phyloP scores from a whole-genome alignment of 2,329 filamentous ascomycete species.

The Talaromyces piceae region DNA sequence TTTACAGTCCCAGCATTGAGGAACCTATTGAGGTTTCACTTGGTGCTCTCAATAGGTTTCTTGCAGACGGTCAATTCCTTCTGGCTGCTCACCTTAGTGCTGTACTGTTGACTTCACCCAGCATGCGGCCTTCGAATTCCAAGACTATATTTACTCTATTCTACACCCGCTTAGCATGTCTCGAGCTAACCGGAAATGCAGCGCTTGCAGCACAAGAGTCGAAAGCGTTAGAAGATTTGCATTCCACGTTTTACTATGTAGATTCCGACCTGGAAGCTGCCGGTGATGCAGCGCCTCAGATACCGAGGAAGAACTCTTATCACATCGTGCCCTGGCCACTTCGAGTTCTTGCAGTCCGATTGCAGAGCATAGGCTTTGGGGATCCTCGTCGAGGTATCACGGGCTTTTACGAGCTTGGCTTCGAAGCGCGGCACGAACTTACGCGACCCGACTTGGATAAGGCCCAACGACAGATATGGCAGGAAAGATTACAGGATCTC shows the following conservation, averaged over 20 bases:
- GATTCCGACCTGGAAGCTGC: constrained; percentile 21
- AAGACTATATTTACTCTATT: constrained; percentile 66
- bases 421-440: constrained; percentile 63
- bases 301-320: constrained; percentile 56
- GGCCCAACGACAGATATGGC: constrained; percentile 60
- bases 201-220: constrained; percentile 60
- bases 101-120: constrained; percentile 35
- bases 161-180: constrained; percentile 72
- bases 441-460: constrained; percentile 44
- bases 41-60: constrained; percentile 52
- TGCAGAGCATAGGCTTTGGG: constrained; percentile 79
- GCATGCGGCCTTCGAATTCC: constrained; percentile 45
- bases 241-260: constrained; percentile 47
- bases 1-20: constrained; percentile 55
- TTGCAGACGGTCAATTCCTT: constrained; percentile 70
- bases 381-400: constrained; percentile 80
- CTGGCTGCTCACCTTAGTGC: constrained; percentile 55
- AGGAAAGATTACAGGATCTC: constrained; percentile 62
- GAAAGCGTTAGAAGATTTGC: constrained; percentile 55
- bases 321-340: constrained; percentile 83
- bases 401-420: constrained; percentile 79
- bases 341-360: constrained; percentile 69
- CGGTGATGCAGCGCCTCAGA: constrained; percentile 52
- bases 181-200: constrained; percentile 69
- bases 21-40: constrained; percentile 43